Conservation (phyloP, 345 rosid species). For the Ceriops decandra region DNA sequence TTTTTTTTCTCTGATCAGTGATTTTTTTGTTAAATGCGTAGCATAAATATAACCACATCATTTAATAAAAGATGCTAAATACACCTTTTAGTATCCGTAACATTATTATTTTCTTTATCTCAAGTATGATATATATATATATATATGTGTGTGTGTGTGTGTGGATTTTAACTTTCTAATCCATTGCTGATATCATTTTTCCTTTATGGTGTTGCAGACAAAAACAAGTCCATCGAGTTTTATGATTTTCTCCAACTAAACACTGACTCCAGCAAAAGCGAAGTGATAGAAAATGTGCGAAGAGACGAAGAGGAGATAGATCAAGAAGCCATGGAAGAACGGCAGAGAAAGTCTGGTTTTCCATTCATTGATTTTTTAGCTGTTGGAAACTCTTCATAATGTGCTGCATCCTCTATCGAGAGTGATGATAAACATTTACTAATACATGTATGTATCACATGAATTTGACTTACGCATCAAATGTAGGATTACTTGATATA, state of each 20-base stretch:
- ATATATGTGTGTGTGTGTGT: too few relatives aligned
- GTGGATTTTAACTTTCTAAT: neutral
- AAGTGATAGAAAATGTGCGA: constrained; percentile 39
- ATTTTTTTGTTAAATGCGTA: too few relatives aligned
- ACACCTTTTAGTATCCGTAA: too few relatives aligned
- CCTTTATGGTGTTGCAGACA: constrained; percentile 24
- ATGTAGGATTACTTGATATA: too few relatives aligned
- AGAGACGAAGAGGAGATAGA: constrained; percentile 52
- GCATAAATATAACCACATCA: too few relatives aligned
- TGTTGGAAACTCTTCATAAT: constrained; percentile 26
- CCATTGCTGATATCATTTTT: neutral
- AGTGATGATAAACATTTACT: too few relatives aligned
- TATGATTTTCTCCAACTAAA: constrained; percentile 71
- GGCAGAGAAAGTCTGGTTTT: constrained; percentile 22
- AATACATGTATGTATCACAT: neutral
- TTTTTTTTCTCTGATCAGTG: too few relatives aligned
- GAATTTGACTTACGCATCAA: too few relatives aligned
- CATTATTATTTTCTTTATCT: neutral
- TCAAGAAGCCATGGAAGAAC: constrained; percentile 30
- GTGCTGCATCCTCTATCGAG: too few relatives aligned
- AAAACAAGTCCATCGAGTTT: constrained; percentile 42
- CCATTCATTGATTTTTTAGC: constrained; percentile 63
- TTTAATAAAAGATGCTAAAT: too few relatives aligned
- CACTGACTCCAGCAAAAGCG: constrained; percentile 55
- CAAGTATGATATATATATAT: too few relatives aligned